Base-by-base conservation (phyloP, 2,329 filamentous ascomycete species). In the Massarina eburnea region DNA sequence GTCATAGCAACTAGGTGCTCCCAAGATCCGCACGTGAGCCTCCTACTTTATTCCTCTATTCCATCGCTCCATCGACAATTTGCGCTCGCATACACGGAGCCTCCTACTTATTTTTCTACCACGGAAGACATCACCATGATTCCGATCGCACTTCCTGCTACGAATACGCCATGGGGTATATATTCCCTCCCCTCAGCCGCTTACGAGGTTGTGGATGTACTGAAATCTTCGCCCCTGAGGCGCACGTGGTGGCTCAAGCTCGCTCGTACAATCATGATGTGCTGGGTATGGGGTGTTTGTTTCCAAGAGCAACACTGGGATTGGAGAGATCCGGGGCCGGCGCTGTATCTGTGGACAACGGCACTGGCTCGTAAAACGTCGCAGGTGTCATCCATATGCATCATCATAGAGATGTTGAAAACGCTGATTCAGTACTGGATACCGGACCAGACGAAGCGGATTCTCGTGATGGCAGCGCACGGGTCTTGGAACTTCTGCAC, bases 291-390 rank as follows among this genome's bases (percentile, higher is more conserved):
- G 43, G 26, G 7, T 2, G 4, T 45, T 7, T 45, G 42, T n/a
- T 51, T 45, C 15, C 42, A 45, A 24, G 48, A 47, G 33, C 41
- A 51, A 20, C 41, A 39, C 27, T 47, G 48, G 48, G 26, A 39
- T 21, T 17, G 12, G 19, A 32, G 15, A 24, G 44, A 51, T 24
- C 40, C 41, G 4, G 48, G 44, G 12, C 44, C 48, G 2, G 41
- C 44, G 34, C 22, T 51, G 3, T 51, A 41, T 40, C 18, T 40
- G 24, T 51, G 44, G 48, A n/a, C 14, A 5, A n/a, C 18, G 21
- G 21, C 35, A 27, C 3, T 40, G 19, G 22, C 37, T 17, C 15
- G 18, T 14, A 29, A n/a, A 21, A 12, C 39, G 42, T 26, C 39
- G 21, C 39, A 27, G 15, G 8, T 21, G 35, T 6, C 8, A n/a